Percentiles rank a stretch among this genome's conserved stretches.
These are phyloP conservation scores for Silene uniflora DNA, from an alignment of 148 eudicot genomes.

Conservation along the genomic window DNA sequence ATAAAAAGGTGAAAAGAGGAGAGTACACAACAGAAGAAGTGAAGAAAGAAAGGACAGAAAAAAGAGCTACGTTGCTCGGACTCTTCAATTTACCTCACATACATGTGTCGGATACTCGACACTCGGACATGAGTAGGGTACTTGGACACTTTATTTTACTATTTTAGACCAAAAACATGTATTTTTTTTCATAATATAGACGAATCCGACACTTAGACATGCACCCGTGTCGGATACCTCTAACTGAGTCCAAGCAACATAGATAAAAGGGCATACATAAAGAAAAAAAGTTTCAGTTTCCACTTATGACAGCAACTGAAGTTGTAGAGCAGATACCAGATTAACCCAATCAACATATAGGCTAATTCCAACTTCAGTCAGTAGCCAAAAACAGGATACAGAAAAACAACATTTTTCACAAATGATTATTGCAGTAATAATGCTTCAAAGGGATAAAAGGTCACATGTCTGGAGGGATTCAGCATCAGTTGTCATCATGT, in stretches of 20 bases:
- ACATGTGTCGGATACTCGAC: too few species aligned
- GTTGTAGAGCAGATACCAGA: background rate
- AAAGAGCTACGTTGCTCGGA: too few species aligned
- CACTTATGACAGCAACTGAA: background rate
- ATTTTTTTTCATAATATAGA: too few species aligned
- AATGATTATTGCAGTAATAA: background rate
- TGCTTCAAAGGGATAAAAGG: background rate
- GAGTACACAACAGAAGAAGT: background rate
- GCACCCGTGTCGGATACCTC: too few species aligned
- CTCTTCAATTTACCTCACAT: too few species aligned
- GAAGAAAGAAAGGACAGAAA: background rate
- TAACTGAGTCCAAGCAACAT: too few species aligned
- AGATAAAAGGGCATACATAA: too few species aligned
- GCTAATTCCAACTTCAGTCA: conserved; percentile 1
- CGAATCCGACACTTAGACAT: too few species aligned
- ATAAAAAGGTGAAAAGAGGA: background rate
- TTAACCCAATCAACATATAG: background rate
- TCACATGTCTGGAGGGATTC: conserved; percentile 74
- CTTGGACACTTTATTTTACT: too few species aligned
- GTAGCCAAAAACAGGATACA: background rate
- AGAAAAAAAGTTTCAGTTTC: background rate
- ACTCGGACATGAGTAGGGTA: too few species aligned
- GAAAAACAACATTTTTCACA: background rate
- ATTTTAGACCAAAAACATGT: too few species aligned
- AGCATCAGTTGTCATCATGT: conserved; percentile 90